Base-by-base conservation (phyloP, 108 stramenopile genomes). In the Epithemia pelagica region DNA sequence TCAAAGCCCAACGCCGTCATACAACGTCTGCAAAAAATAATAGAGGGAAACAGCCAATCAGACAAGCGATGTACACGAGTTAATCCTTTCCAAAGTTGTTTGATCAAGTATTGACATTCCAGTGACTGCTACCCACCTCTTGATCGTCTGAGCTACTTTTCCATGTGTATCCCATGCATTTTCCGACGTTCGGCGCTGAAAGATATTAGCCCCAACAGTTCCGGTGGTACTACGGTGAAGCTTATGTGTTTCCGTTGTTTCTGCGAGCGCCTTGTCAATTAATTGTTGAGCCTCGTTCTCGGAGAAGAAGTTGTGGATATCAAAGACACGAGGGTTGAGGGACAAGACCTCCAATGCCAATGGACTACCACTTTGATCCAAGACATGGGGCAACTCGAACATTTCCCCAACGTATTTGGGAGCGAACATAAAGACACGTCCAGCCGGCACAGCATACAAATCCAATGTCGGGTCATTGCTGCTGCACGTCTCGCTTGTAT, bases 161-260 rank as follows among this genome's bases (percentile, higher is more conserved):
- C 93, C 87, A 75, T 90, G 83, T 7, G 93, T 95, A 71, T 95
- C 93, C 72, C 90, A 95, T 29, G 87, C 93, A 75, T 85, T 90
- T 71, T 95, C 93, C 30, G 69, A 72, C 3, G 90, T 91, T 2
- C 90, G 61, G 25, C 77, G 76, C 10, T 63, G 46, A 64, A 77
- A 77, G 28, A 82, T 54, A 52, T 54, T 63, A 27, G 84, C 71
- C 21, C 72, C 75, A 28, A 46, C 59, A 15, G 83, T 79, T n/a
- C 85, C 86, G 1, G 88, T 92, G 23, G 78, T 84, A 59, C 77
- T 79, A 28, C 91, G 73, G 66, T 92, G 87, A 55, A 92, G 73
- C 26, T 67, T 63, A 51, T 92, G 80, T 8, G 81, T 78, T 29
- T 85, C 84, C 2, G 74, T 66, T 21, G 72, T 82, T 63, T 88